Evolutionary conservation across 345 rosid genomes (phyloP).

Genomic region (Dovyalis caffra): DNA sequence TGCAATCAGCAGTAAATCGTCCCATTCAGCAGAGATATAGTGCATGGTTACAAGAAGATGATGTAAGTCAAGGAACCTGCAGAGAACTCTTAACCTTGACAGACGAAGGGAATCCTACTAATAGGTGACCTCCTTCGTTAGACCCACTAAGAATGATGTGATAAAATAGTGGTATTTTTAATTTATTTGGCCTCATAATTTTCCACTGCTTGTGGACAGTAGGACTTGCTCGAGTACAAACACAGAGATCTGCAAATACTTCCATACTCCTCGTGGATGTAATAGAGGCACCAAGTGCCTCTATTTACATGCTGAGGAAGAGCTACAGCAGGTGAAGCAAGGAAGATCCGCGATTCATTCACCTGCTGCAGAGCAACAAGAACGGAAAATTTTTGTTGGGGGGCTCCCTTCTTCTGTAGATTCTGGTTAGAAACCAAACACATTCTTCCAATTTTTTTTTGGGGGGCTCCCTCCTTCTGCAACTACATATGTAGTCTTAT

Average conservation of each 20-base stretch:
- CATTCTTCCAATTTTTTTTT: too few relatives aligned
- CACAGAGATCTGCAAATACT: slow-evolving; percentile 45
- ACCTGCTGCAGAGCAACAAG: slow-evolving; percentile 13
- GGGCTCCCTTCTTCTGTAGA: slow-evolving; percentile 51
- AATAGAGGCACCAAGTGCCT: slow-evolving; percentile 47
- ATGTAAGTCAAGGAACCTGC: slow-evolving; percentile 30
- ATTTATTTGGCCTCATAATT: neutral
- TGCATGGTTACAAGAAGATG: slow-evolving; percentile 34
- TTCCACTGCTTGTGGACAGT: slow-evolving; percentile 12
- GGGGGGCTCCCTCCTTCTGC: too few relatives aligned
- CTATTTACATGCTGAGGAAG: slow-evolving; percentile 46
- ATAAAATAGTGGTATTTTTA: neutral
- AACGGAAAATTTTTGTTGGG: slow-evolving; percentile 49
- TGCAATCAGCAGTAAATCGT: slow-evolving; percentile 43
- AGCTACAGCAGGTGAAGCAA: slow-evolving; percentile 32
- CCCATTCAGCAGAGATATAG: slow-evolving; percentile 32
- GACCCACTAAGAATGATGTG: slow-evolving; percentile 3
- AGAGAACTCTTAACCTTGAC: slow-evolving; percentile 25
- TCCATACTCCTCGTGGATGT: slow-evolving; percentile 45
- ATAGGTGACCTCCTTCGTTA: slow-evolving; percentile 34
- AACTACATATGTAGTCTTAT: neutral
- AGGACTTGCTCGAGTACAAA: slow-evolving; percentile 30
- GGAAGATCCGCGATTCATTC: slow-evolving; percentile 24
- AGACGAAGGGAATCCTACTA: slow-evolving; percentile 28
- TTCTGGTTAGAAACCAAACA: slow-evolving; percentile 44